Conservation (phyloP, 169 alveolate species). For the Cryptosporidium ubiquitum region DNA sequence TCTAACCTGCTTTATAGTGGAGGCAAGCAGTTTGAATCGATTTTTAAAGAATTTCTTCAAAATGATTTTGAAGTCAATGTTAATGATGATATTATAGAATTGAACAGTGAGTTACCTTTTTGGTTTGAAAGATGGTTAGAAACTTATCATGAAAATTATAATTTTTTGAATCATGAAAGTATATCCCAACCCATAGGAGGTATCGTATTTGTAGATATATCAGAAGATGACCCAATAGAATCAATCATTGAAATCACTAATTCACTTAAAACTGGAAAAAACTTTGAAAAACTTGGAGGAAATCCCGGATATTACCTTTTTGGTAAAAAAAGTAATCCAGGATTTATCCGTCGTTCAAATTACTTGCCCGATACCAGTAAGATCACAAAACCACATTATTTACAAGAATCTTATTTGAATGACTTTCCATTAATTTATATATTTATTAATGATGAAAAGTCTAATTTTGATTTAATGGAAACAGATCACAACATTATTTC, state of each 20-base stretch:
- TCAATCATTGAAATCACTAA: slow-evolving; percentile 28
- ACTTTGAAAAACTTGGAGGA: slow-evolving; percentile 49
- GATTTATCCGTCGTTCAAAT: not conserved
- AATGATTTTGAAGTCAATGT: not conserved
- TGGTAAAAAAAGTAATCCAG: slow-evolving; percentile 4
- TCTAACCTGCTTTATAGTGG: not conserved
- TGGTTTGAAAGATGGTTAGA: slow-evolving; percentile 67
- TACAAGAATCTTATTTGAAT: slow-evolving; percentile 55
- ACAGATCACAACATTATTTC: slow-evolving; percentile 55
- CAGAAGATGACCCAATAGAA: slow-evolving; percentile 62
- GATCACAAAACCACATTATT: slow-evolving; percentile 28
- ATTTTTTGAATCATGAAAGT: slow-evolving; percentile 20
- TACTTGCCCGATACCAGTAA: not conserved
- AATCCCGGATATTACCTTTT: slow-evolving; percentile 44
- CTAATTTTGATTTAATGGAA: slow-evolving; percentile 3
- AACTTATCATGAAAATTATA: slow-evolving; percentile 12
- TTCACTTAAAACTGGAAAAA: slow-evolving; percentile 45
- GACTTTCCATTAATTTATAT: slow-evolving; percentile 60
- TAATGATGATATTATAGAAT: not conserved
- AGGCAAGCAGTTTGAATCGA: slow-evolving; percentile 26
- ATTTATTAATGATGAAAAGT: slow-evolving; percentile 44
- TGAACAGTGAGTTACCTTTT: slow-evolving; percentile 31
- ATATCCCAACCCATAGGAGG: slow-evolving; percentile 72
- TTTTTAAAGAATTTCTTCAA: slow-evolving; percentile 42
- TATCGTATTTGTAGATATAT: slow-evolving; percentile 48